These are phyloP conservation scores for Vitellaria paradoxa DNA, from an alignment of 179 eudicot genomes.

Conservation along the genomic window DNA sequence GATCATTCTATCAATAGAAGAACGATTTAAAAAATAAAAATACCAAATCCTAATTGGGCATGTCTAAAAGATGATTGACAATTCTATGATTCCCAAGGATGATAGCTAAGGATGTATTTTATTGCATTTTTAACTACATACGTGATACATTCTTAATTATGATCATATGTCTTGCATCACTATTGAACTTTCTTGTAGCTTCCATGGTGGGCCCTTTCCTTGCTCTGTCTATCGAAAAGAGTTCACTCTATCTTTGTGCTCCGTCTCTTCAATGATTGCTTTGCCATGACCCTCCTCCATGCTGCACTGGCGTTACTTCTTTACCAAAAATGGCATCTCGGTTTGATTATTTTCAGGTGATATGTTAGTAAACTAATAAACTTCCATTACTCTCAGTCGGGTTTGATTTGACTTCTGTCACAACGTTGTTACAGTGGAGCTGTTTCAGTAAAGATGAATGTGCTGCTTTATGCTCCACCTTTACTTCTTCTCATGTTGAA, in stretches of 20 bases:
- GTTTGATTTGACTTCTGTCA: slow-evolving; percentile 17
- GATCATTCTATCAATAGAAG: not conserved
- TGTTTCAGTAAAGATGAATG: slow-evolving; percentile 96
- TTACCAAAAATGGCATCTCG: slow-evolving; percentile 74
- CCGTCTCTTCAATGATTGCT: slow-evolving; percentile 91
- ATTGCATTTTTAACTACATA: too few relatives aligned
- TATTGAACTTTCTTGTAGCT: slow-evolving; percentile 43
- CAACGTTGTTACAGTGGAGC: slow-evolving; percentile 61
- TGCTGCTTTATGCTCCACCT: slow-evolving; percentile 95
- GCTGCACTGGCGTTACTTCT: slow-evolving; percentile 68
- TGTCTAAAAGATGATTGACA: not conserved
- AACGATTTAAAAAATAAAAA: not conserved
- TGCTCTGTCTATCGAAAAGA: slow-evolving; percentile 87
- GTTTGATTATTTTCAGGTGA: slow-evolving; percentile 87
- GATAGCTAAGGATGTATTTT: not conserved
- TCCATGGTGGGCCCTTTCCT: slow-evolving; percentile 98
- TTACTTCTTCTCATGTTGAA: slow-evolving; percentile 77
- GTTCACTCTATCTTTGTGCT: slow-evolving; percentile 92
- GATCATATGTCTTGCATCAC: not conserved
- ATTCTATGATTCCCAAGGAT: not conserved
- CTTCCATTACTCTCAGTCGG: not conserved
- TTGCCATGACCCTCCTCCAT: slow-evolving; percentile 85
- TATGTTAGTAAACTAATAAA: not conserved
- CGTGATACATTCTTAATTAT: not conserved
- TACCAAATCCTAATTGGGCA: not conserved